Base-by-base conservation (phyloP, 805 yeast species). In the Saccharomycopsis babjevae region DNA sequence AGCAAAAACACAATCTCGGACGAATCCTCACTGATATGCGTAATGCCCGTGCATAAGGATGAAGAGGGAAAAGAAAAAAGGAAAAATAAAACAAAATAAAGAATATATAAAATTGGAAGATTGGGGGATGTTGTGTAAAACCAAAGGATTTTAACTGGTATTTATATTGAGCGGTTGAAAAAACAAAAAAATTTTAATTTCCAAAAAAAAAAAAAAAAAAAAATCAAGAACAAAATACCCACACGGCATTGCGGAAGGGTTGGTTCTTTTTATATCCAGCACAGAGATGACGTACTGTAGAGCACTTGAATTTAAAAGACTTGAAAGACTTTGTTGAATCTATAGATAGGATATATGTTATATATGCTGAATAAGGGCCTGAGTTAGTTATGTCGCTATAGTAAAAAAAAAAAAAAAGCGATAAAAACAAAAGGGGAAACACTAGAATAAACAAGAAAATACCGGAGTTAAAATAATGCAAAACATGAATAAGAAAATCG, bases 1-100 rank as follows among this genome's bases (percentile, higher is more conserved):
- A 93, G 99, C 99, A 93, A 93, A 93, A 89, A 94, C 98, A 93
- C 96, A 96, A 92, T 91, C 99, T 93, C 99, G 98, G 99, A 94
- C 97, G 97, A 92, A 91, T 94, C 99, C 98, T 93, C 99, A 93
- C 97, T 92, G 98, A 93, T 91, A 90, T 96, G 96, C 97, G 98
- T 94, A 93, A 91, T 93, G 97, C 98, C 98, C 99, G 87, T 88
- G 99, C 98, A 93, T 90, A 93, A 93, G 86, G 97, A 92, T 89
- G 79, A 74, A 73, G 79, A 77, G 67, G 65, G 66, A 72, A 73
- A 68, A 68, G 60, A 62, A 50, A 32, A 59, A 60, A 57, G 16
- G 16, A 7, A 58, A 58, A 32, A 57, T 5, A 38, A 50, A 56
- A 25, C 4, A 13, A 25, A 38, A 40, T 22, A 18, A 40, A 56